Evolutionary conservation across 768 basidiomycete species (phyloP).

Genomic region (Suillus discolor): DNA sequence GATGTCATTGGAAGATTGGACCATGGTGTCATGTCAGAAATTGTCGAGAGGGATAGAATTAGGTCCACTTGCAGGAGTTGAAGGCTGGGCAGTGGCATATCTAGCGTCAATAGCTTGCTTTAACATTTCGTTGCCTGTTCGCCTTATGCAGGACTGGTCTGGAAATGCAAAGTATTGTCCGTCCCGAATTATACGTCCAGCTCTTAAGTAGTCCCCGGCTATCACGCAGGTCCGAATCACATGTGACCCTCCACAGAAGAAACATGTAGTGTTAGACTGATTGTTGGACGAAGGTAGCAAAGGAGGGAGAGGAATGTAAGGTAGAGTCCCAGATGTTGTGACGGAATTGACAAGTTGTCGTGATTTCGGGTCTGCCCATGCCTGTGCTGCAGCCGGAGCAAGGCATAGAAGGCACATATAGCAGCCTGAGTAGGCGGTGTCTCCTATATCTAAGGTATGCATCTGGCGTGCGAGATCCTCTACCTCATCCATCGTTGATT

Average conservation of each 20-base stretch:
- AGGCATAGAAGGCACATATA: slow-evolving; percentile 2
- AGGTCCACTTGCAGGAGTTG: too few relatives aligned
- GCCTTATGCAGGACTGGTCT: too few relatives aligned
- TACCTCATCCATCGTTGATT: background rate
- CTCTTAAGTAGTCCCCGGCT: too few relatives aligned
- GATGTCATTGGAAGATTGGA: too few relatives aligned
- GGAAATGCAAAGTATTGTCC: too few relatives aligned
- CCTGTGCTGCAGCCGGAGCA: slow-evolving; percentile 5
- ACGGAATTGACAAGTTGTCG: background rate
- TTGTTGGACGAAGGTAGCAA: background rate
- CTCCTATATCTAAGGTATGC: background rate
- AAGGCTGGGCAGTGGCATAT: too few relatives aligned
- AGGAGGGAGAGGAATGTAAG: background rate
- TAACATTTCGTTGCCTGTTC: background rate
- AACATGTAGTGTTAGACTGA: background rate
- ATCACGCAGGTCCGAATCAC: background rate
- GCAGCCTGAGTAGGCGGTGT: background rate
- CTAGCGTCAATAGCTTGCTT: background rate
- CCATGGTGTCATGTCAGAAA: too few relatives aligned
- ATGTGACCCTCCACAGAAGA: background rate
- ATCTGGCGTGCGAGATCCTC: slow-evolving; percentile 1
- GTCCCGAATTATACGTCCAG: too few relatives aligned
- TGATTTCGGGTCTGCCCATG: background rate
- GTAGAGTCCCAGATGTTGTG: fast-evolving
- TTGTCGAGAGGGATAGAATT: too few relatives aligned